Evolutionary conservation across 2,329 filamentous ascomycete genomes (phyloP).

Genomic region (Didymella arachidicola): DNA sequence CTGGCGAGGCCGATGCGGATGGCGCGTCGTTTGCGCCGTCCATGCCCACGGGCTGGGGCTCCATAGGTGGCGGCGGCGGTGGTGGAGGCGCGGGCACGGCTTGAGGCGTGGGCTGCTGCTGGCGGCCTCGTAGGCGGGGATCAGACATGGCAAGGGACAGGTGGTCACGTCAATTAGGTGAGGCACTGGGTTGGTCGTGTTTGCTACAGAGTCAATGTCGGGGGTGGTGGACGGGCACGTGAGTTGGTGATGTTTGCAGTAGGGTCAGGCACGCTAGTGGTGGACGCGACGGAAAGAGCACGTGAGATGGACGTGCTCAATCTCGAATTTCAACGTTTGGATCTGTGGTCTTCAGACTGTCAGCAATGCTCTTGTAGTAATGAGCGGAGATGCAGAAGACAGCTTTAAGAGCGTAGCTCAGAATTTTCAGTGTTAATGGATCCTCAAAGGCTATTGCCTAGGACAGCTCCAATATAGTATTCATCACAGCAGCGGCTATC

Average conservation of each 20-base stretch:
- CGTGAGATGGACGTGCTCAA: conserved; percentile 10
- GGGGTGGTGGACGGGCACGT: not conserved
- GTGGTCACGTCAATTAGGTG: not conserved
- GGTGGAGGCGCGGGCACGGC: conserved; percentile 60
- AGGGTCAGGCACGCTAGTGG: conserved; percentile 2
- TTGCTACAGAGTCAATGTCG: not conserved
- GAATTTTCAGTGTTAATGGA: conserved; percentile 56
- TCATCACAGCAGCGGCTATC: conserved; percentile 54
- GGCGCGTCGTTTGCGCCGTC: conserved; percentile 44
- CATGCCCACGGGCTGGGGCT: conserved; percentile 45
- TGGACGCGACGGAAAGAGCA: conserved; percentile 3
- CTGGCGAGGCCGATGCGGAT: conserved; percentile 13
- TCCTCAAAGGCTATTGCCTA: conserved; percentile 61
- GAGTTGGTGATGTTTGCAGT: not conserved
- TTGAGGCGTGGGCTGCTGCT: conserved; percentile 39
- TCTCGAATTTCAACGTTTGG: conserved; percentile 7
- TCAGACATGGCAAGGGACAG: conserved; percentile 48
- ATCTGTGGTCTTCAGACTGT: conserved; percentile 23
- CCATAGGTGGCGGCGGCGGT: conserved; percentile 54
- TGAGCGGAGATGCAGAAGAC: conserved; percentile 4
- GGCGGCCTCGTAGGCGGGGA: conserved; percentile 59
- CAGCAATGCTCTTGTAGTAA: conserved; percentile 25
- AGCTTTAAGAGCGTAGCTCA: conserved; percentile 41
- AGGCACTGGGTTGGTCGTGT: too few species aligned
- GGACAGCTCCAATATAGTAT: conserved; percentile 80